Evolutionary conservation across 2,329 filamentous ascomycete species (phyloP), one percentile per base, ranked within the genome.

Genomic region (Sordariomycetes sp.): DNA sequence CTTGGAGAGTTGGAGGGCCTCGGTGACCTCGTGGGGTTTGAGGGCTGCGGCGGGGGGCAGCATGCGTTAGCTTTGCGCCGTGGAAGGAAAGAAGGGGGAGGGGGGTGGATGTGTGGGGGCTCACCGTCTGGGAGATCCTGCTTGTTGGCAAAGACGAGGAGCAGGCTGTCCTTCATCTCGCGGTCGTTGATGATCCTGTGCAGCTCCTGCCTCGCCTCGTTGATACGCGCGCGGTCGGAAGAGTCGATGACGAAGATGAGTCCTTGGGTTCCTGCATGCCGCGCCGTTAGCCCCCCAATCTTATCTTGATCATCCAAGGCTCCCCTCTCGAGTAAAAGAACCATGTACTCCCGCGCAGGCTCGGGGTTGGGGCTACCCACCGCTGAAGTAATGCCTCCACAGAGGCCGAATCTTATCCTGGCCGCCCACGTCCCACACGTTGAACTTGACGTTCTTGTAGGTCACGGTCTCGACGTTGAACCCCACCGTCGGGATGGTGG

Each of bases 361-460:
- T 25, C 20, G 32, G n/a, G 7, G n/a, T 18, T 20, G 43, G 50
- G 16, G 3, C 4, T 25, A 69, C 81, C 68, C 73, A 86, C 87
- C 88, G 65, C 85, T 88, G 71, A 96, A 97, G 79, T 97, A 97
- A 79, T 97, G 93, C 76, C 93, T 87, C 93, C 93, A 97, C 61
- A 97, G 79, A 62, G 93, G 93, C 65, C 93, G 84, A 70, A 97
- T 97, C 86, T 97, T 97, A 82, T 97, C 93, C 80, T 97, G 93
- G 64, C 93, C 93, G 74, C 93, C 93, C 61, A 97, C 93, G 79
- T 97, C 93, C 93, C 93, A 97, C 63, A 97, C 93, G 69, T 95
- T 97, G 80, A 97, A 97, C 76, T 97, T 95, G 76, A 97, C 92
- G 74, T 97, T 97, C 83, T 97, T 97, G 81, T 96, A 97, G 65